phyloP scores from a whole-genome alignment of 2,329 filamentous ascomycete species.

The Ophiostoma sp. region DNA sequence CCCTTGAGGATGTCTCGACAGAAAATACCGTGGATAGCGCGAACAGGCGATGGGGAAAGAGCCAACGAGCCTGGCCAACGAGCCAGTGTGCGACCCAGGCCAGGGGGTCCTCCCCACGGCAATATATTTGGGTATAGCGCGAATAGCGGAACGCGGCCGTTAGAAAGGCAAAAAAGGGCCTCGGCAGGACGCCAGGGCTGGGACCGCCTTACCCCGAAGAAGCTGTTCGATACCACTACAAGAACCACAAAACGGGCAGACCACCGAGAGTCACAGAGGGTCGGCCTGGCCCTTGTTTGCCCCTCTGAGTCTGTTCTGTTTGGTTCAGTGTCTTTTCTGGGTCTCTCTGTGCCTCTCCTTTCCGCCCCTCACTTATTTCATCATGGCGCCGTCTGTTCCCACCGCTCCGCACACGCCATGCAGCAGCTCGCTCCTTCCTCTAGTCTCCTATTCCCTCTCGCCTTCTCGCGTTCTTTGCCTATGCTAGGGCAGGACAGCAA shows the following conservation, averaged over 20 bases:
- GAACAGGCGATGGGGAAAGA: neutral
- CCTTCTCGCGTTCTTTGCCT: neutral
- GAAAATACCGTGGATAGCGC: neutral
- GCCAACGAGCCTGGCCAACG: neutral
- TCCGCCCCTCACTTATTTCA: neutral
- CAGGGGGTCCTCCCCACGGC: neutral
- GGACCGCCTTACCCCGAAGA: neutral
- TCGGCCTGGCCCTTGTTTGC: neutral
- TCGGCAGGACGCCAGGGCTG: conserved; percentile 7
- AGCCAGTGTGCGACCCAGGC: neutral
- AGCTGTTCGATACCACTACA: neutral
- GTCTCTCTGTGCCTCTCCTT: neutral
- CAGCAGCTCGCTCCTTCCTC: neutral
- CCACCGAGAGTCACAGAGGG: neutral
- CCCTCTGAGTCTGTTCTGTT: neutral
- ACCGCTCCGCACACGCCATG: conserved; percentile 10
- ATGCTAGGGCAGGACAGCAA: neutral
- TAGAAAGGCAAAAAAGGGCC: conserved; percentile 4
- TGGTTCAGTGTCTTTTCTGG: neutral
- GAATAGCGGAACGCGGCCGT: conserved; percentile 14
- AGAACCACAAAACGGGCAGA: neutral
- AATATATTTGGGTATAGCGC: conserved; percentile 7
- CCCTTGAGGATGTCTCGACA: neutral
- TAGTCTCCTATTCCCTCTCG: no score
- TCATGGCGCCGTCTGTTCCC: conserved; percentile 16